These are phyloP conservation scores for Zhuliangozyma parablackwelliae DNA, from an alignment of 1,139 yeast genomes.

Conservation along the genomic window DNA sequence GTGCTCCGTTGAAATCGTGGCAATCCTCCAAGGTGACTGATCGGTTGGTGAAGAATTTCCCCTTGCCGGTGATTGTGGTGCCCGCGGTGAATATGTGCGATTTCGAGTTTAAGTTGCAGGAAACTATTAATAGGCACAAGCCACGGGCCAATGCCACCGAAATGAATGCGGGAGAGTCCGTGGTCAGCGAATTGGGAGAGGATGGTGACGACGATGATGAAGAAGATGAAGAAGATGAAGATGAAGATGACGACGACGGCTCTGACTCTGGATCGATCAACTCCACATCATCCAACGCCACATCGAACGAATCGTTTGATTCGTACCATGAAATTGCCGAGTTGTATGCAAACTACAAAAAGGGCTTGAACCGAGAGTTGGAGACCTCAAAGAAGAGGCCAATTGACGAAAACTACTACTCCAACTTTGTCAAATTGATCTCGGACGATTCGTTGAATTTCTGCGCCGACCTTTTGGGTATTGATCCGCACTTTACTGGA, in stretches of 20 bases:
- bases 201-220: constrained; percentile 1
- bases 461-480: constrained; percentile 33
- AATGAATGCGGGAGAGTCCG: background rate
- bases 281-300: constrained; percentile 13
- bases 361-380: constrained; percentile 18
- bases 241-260: constrained; percentile 6
- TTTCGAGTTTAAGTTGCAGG: constrained; percentile 41
- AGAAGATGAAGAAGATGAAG: background rate
- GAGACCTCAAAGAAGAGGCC: constrained; percentile 12
- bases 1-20: constrained; percentile 58
- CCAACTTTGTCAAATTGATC: constrained; percentile 27
- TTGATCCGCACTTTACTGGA: constrained; percentile 41
- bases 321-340: constrained; percentile 38
- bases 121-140: constrained; percentile 6
- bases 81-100: constrained; percentile 61
- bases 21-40: constrained; percentile 57
- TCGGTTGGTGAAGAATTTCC: constrained; percentile 55
- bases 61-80: constrained; percentile 65
- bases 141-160: background rate
- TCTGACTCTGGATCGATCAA: constrained; percentile 18
- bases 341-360: constrained; percentile 26
- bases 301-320: constrained; percentile 14
- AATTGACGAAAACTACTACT: constrained; percentile 27
- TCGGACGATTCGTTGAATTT: constrained; percentile 36
- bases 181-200: background rate